These are phyloP conservation scores for Kwoniella sp. DNA, from an alignment of 768 basidiomycete genomes.

Conservation along the genomic window DNA sequence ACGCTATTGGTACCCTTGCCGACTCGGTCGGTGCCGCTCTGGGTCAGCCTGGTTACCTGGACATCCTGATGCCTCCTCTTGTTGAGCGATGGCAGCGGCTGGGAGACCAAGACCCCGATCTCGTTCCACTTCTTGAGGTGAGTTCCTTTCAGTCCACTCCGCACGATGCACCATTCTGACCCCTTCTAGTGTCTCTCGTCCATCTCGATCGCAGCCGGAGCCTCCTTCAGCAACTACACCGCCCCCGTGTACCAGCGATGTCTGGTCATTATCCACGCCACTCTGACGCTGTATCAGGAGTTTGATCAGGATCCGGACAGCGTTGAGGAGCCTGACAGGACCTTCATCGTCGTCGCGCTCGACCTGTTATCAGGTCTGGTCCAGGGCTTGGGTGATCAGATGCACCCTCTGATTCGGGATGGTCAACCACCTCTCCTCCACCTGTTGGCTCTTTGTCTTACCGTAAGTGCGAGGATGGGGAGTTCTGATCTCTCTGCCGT, in stretches of 20 bases:
- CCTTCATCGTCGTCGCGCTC: constrained; percentile 96
- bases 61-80: constrained; percentile 93
- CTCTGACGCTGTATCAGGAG: constrained; percentile 78
- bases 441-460: constrained; percentile 80
- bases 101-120: constrained; percentile 82
- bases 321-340: constrained; percentile 89
- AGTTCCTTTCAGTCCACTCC: constrained; percentile 23
- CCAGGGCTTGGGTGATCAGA: constrained; percentile 77
- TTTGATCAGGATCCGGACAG: constrained; percentile 78
- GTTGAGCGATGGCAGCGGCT: constrained; percentile 84
- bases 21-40: constrained; percentile 89
- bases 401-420: constrained; percentile 67
- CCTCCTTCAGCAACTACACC: constrained; percentile 81
- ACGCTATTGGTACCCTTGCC: constrained; percentile 96
- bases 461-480: constrained; percentile 52
- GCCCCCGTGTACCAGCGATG: constrained; percentile 89
- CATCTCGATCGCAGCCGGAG: constrained; percentile 91
- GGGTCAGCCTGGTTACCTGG: constrained; percentile 78
- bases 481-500: no score
- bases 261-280: constrained; percentile 72
- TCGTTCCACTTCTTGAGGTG: constrained; percentile 94
- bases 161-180: background rate
- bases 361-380: constrained; percentile 93
- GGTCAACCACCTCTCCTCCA: constrained; percentile 73
- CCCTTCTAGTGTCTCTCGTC: constrained; percentile 80